phyloP scores from a whole-genome alignment of 192 early-diverging fungal genomes.

The Powellomyces hirtus region DNA sequence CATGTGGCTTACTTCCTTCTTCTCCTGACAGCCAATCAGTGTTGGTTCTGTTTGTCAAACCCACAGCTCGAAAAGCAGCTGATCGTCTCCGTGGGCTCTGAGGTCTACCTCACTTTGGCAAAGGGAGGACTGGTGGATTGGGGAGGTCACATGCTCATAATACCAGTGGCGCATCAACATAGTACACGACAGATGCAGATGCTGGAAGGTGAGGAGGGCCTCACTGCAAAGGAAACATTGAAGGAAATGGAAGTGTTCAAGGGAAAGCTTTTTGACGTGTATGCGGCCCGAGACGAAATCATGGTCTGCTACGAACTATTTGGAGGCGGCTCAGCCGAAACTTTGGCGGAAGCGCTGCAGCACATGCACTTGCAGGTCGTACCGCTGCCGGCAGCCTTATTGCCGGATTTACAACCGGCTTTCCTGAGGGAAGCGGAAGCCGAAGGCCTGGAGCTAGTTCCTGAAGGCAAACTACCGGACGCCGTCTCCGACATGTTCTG shows the following conservation, averaged over 20 bases:
- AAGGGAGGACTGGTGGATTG: constrained; percentile 82
- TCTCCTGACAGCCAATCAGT: constrained; percentile 46
- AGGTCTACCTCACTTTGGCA: constrained; percentile 81
- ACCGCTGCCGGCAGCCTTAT: constrained; percentile 51
- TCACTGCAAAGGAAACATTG: constrained; percentile 8
- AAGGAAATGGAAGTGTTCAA: constrained; percentile 35
- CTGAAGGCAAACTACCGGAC: constrained; percentile 24
- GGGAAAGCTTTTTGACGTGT: constrained; percentile 6
- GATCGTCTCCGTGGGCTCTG: constrained; percentile 77
- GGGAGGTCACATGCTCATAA: constrained; percentile 80
- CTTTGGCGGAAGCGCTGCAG: constrained; percentile 24
- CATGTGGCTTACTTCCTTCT: background rate
- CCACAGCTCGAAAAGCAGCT: constrained; percentile 88
- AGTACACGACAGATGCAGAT: constrained; percentile 22
- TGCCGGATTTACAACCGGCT: constrained; percentile 31
- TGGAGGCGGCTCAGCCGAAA: constrained; percentile 33
- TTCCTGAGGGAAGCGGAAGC: constrained; percentile 44
- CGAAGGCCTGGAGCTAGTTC: constrained; percentile 38
- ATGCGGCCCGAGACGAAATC: constrained; percentile 42
- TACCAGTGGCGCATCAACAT: constrained; percentile 59
- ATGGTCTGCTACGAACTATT: constrained; percentile 78
- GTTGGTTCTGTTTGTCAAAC: constrained; percentile 97
- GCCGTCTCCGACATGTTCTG: constrained; percentile 18
- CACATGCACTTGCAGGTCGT: constrained; percentile 70
- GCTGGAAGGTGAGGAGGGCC: constrained; percentile 21